Base-by-base conservation (phyloP, 2,329 filamentous ascomycete genomes). In the Apiospora malaysiana region DNA sequence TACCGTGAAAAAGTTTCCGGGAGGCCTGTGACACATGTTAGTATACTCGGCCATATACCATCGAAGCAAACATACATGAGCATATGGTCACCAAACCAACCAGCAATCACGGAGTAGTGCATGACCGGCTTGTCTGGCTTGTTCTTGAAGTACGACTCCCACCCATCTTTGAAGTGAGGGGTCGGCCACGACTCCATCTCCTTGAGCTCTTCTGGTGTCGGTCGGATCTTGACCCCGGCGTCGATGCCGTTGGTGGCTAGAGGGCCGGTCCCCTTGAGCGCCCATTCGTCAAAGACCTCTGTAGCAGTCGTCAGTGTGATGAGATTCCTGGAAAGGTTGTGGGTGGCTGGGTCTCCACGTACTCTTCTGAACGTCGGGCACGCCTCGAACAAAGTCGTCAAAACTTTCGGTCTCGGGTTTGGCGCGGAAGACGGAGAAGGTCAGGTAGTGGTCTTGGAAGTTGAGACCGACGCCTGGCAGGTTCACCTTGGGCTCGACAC, bases 111-210 rank as follows among this genome's bases (percentile, higher is more conserved):
- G 1, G 88, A 92, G 82, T 95, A 95, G 79, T 95, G 93, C 93
- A 95, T 95, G 59, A 95, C 92, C 0, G 93, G 93, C 86, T 95
- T 95, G 81, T 95, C 92, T 0, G 92, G 92, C 84, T 94, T 94
- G 79, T 95, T 82, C 84, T 94, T 92, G 82, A 95, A 95, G 83
- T 95, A 95, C 69, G 88, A 91, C 76, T 95, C 90, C 92, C 92
- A 95, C 2, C 92, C 92, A 8, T 88, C 87, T 65, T 86, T 87
- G 84, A 95, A 95, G 69, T 94, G 90, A 14, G 89, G 89, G 66
- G 89, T 93, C 0, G 93, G 92, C 92, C 93, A 94, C 8, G 80
- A 86, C 78, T 92, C 90, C 81, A 94, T 92, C 76, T 90, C 84
- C 68, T 87, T 85, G 23, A 93, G 85, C 76, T 95, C 93, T 65